phyloP scores from a whole-genome alignment of 139 green algal genomes.

The Chlorella sp. region DNA sequence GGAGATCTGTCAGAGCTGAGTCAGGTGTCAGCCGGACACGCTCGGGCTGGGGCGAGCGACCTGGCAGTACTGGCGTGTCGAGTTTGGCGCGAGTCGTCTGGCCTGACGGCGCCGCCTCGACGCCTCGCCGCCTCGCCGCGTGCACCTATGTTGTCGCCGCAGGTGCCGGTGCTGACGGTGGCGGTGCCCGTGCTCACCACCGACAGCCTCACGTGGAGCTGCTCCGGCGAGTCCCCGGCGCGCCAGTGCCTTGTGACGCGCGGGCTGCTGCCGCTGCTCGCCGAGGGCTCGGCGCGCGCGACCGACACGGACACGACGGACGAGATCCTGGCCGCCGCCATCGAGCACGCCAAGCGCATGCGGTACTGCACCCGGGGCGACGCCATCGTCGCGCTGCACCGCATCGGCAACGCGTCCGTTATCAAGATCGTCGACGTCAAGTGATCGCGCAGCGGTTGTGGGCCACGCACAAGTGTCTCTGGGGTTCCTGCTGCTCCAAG shows the following conservation, averaged over 20 bases:
- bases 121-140: too few species aligned
- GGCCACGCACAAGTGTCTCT: too few species aligned
- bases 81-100: too few species aligned
- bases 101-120: too few species aligned
- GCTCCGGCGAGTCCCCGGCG: conserved; percentile 73
- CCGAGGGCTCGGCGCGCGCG: conserved; percentile 79
- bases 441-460: conserved; percentile 6
- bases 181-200: conserved; percentile 84
- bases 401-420: conserved; percentile 92
- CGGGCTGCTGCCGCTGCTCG: conserved; percentile 84
- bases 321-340: conserved; percentile 81
- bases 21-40: too few species aligned
- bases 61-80: too few species aligned
- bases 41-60: too few species aligned
- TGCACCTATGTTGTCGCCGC: not conserved
- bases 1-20: too few species aligned
- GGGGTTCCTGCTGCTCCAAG: too few species aligned
- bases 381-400: conserved; percentile 87
- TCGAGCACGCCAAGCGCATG: conserved; percentile 73
- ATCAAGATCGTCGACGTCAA: conserved; percentile 88
- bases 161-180: conserved; percentile 79
- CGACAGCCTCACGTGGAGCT: conserved; percentile 87
- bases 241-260: conserved; percentile 81
- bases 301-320: conserved; percentile 90
- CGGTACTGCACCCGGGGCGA: conserved; percentile 70